Percentiles rank a stretch among this genome's conserved stretches.
These are phyloP conservation scores for Pythium sp. DNA, from an alignment of 352 stramenopile species.

Conservation along the genomic window DNA sequence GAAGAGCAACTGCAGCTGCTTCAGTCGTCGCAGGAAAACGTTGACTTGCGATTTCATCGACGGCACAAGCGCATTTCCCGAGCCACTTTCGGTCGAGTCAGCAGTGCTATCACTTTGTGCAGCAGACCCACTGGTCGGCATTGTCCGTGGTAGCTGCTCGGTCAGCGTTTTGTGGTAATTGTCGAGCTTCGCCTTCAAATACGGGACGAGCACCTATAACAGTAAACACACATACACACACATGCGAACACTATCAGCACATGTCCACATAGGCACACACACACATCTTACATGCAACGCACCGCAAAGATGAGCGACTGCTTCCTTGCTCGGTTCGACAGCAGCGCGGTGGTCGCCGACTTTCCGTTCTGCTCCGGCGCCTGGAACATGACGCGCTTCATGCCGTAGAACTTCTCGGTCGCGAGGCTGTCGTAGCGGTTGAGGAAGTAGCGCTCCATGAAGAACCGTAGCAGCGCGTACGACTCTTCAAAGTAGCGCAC, in stretches of 20 bases:
- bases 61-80: not conserved
- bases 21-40: slow-evolving; percentile 45
- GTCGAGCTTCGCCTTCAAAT: slow-evolving; percentile 79
- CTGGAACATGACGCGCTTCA: slow-evolving; percentile 70
- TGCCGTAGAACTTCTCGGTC: slow-evolving; percentile 85
- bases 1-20: slow-evolving; percentile 43
- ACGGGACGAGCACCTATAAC: slow-evolving; percentile 62
- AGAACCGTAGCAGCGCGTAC: slow-evolving; percentile 62
- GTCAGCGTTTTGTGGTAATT: slow-evolving; percentile 47
- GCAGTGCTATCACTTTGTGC: slow-evolving; percentile 4
- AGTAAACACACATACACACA: not conserved
- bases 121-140: not conserved
- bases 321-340: slow-evolving; percentile 44
- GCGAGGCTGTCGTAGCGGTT: slow-evolving; percentile 68
- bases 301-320: slow-evolving; percentile 61
- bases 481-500: slow-evolving; percentile 76
- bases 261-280: not conserved
- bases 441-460: slow-evolving; percentile 74
- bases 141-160: slow-evolving; percentile 27
- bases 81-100: not conserved
- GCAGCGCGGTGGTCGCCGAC: slow-evolving; percentile 26
- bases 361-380: slow-evolving; percentile 5
- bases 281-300: slow-evolving; percentile 5
- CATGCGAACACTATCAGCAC: not conserved
- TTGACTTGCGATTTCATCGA: slow-evolving; percentile 17